Conservation (phyloP, 2,329 filamentous ascomycete genomes). For the Aspergillus novoparasiticus region DNA sequence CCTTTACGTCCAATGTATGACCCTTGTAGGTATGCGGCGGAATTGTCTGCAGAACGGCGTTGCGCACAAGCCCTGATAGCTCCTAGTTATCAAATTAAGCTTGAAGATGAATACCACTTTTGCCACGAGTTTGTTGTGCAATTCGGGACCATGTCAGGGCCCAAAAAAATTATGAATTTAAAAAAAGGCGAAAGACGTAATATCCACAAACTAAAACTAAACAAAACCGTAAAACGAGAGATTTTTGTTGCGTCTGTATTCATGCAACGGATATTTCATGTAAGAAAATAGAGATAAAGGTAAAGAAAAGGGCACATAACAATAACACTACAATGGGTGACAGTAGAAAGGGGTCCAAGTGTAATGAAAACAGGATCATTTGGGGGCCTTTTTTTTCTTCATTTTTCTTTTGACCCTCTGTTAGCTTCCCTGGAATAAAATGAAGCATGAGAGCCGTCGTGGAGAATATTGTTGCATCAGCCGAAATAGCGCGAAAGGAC, state of each 20-base stretch:
- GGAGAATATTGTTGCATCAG: constrained; percentile 28
- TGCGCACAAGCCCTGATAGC: constrained; percentile 24
- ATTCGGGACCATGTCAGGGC: constrained; percentile 32
- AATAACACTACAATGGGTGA: constrained; percentile 21
- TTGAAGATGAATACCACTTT: constrained; percentile 26
- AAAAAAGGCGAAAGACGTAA: constrained; percentile 1
- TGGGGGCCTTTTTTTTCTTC: constrained; percentile 5
- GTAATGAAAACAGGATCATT: constrained; percentile 20
- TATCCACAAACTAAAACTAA: neutral
- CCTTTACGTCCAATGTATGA: constrained; percentile 24
- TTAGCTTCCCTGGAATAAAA: constrained; percentile 10
- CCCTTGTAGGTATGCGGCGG: constrained; percentile 27
- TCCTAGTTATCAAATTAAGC: constrained; percentile 27
- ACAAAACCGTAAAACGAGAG: neutral
- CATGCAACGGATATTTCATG: neutral
- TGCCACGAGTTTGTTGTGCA: constrained; percentile 34
- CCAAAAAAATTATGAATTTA: constrained; percentile 12
- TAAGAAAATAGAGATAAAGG: constrained; percentile 6
- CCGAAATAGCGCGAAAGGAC: constrained; percentile 14
- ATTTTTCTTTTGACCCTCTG: constrained; percentile 3
- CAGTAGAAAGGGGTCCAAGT: constrained; percentile 31
- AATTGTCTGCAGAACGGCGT: constrained; percentile 28
- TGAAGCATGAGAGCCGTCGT: constrained; percentile 19
- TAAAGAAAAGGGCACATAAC: constrained; percentile 4
- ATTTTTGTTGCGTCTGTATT: neutral